A percentile compares a stretch with the other conserved stretches of the same genome.
These are phyloP conservation scores for Parafenestella ontariensis DNA, from an alignment of 2,329 filamentous ascomycete species.

Conservation along the genomic window DNA sequence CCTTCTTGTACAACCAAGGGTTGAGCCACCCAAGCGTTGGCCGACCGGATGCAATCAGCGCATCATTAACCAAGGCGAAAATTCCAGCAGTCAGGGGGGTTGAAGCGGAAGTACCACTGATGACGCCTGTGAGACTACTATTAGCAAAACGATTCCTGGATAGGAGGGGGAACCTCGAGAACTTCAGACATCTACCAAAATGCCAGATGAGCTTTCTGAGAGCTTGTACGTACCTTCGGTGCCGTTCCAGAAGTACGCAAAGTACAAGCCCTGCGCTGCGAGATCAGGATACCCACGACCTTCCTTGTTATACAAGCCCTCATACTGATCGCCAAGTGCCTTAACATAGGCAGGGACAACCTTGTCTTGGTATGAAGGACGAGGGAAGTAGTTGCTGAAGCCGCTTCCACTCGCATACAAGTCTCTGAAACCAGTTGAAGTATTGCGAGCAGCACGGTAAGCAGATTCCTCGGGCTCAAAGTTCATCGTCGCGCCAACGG, in stretches of 20 bases:
- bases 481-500: constrained; percentile 66
- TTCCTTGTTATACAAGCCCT: constrained; percentile 58
- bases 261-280: constrained; percentile 63
- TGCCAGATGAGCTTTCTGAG: background rate
- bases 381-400: constrained; percentile 59
- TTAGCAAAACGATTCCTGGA: background rate
- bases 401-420: constrained; percentile 62
- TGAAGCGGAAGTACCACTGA: constrained; percentile 64
- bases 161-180: no score
- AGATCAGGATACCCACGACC: constrained; percentile 70
- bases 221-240: constrained; percentile 26
- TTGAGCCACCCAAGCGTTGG: constrained; percentile 65
- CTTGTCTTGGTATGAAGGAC: constrained; percentile 56
- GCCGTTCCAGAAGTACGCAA: constrained; percentile 53
- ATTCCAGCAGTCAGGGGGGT: constrained; percentile 66
- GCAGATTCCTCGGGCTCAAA: constrained; percentile 62
- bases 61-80: constrained; percentile 69
- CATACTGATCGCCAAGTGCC: constrained; percentile 51
- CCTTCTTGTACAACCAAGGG: constrained; percentile 64
- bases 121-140: constrained; percentile 7
- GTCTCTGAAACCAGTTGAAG: constrained; percentile 48
- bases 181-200: no score
- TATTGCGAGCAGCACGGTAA: constrained; percentile 41
- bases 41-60: constrained; percentile 59
- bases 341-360: constrained; percentile 56